Evolutionary conservation across 768 basidiomycete species (phyloP), one percentile per base, ranked within the genome.

Genomic region (Leccinum barrowsii): DNA sequence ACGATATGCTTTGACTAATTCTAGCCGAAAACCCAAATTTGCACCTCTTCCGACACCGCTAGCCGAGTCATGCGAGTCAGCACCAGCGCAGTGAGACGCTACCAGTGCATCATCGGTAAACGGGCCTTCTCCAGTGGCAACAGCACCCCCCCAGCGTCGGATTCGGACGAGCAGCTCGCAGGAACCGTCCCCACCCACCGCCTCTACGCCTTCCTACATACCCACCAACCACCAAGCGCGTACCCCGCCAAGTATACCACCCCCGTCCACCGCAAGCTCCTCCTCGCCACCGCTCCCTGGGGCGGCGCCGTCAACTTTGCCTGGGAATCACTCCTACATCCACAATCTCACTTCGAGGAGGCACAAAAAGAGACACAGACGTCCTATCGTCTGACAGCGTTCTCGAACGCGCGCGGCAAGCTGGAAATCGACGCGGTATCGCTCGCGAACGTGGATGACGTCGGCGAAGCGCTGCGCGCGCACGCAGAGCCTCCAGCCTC

Each of bases 231-330:
- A 6, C 85, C 85, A 0, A 64, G 75, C 8, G 53, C 67, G 11
- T 86, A 83, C 62, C 80, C 85, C 2, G 64, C 78, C 32, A 77
- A 76, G 21, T 68, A 78, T 28, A 70, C 76, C 2, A 82, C 85
- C 0, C 73, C 79, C 2, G 59, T 88, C 1, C 82, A 84, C 46
- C 76, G 79, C 17, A 78, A 75, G 10, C 73, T 89, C 37, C 78
- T 79, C 56, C 68, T 79, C 10, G 73, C 73, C 19, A 74, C 75
- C 7, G 64, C 69, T 32, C 73, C 74, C 64, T 82, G 77, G 77
- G 82, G 83, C 7, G 85, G 80, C 5, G 59, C 80, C 2, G 82
- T 85, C 61, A 89, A 89, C 68, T 84, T 86, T 65, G 77, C 82
- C 17, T 87, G 82, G 15, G 69, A 59, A 17, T 65, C 70, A 42